phyloP scores from a whole-genome alignment of 768 basidiomycete species.

The Amanita thiersii region DNA sequence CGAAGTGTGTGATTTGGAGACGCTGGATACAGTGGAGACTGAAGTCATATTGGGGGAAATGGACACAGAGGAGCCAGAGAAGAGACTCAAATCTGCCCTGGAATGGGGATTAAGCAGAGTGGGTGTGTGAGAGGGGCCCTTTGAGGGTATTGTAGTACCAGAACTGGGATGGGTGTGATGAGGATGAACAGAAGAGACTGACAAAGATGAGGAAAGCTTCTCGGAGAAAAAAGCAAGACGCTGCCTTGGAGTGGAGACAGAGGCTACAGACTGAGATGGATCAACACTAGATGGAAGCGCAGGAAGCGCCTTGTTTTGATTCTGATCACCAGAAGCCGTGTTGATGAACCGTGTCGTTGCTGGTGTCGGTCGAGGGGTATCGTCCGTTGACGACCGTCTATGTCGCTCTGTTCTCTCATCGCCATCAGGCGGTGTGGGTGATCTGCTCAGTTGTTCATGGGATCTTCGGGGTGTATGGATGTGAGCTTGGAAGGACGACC shows the following conservation, averaged over 20 bases:
- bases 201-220: slow-evolving; percentile 32
- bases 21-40: slow-evolving; percentile 23
- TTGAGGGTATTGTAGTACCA: slow-evolving; percentile 18
- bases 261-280: not conserved
- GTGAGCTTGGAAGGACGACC: slow-evolving; percentile 9
- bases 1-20: slow-evolving; percentile 35
- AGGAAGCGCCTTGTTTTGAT: not conserved
- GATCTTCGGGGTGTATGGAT: slow-evolving; percentile 27
- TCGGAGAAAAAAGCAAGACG: slow-evolving; percentile 35
- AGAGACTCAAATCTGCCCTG: slow-evolving; percentile 29
- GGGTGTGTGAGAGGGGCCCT: slow-evolving; percentile 23
- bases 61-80: slow-evolving; percentile 17
- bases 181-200: slow-evolving; percentile 20
- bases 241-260: slow-evolving; percentile 12
- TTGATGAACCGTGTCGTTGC: slow-evolving; percentile 29
- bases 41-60: slow-evolving; percentile 24
- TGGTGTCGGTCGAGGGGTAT: slow-evolving; percentile 38
- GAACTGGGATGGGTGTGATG: too few species aligned
- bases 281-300: not conserved
- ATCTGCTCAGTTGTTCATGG: slow-evolving; percentile 30
- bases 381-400: slow-evolving; percentile 39
- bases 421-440: slow-evolving; percentile 18
- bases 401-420: slow-evolving; percentile 25
- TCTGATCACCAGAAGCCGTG: slow-evolving; percentile 10
- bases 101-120: slow-evolving; percentile 21